Conservation (phyloP, 106 monocot genomes). For the Narthecium ossifragum region DNA sequence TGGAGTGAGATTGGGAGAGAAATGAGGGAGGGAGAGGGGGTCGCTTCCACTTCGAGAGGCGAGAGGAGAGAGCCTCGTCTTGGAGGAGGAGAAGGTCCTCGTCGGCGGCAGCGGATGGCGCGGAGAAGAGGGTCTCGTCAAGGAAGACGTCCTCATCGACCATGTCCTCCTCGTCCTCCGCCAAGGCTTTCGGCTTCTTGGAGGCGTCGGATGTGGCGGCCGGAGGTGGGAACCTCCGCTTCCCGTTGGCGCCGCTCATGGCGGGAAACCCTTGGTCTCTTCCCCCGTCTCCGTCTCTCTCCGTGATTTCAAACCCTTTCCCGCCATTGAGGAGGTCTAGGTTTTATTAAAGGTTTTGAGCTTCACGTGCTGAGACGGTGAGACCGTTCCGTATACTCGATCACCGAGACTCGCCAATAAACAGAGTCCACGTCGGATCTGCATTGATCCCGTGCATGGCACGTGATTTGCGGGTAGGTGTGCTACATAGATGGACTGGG, state of each 20-base stretch:
- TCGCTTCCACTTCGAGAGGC: conserved; percentile 82
- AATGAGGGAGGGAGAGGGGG: conserved; percentile 48
- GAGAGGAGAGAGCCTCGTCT: conserved; percentile 63
- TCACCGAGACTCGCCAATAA: too few relatives aligned
- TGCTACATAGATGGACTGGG: too few relatives aligned
- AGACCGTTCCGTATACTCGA: too few relatives aligned
- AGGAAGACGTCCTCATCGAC: conserved; percentile 96
- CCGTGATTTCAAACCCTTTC: too few relatives aligned
- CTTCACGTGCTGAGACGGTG: too few relatives aligned
- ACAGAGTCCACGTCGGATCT: too few relatives aligned
- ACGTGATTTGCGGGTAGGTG: too few relatives aligned
- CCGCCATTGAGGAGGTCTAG: too few relatives aligned
- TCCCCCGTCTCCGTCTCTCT: too few relatives aligned
- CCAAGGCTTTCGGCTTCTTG: conserved; percentile 7
- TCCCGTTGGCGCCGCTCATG: conserved; percentile 39
- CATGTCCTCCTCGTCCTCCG: conserved; percentile 86
- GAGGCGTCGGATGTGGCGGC: conserved; percentile 5
- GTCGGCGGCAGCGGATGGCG: conserved; percentile 72
- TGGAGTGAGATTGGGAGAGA: conserved; percentile 35
- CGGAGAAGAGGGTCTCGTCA: conserved; percentile 69
- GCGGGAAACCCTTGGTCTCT: too few relatives aligned
- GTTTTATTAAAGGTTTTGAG: too few relatives aligned
- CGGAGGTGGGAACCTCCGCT: conserved; percentile 32
- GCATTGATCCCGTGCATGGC: too few relatives aligned
- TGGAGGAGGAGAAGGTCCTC: conserved; percentile 60